These are phyloP conservation scores for Aspergillus conjunctus DNA, from an alignment of 495 filamentous ascomycete genomes.

Conservation along the genomic window DNA sequence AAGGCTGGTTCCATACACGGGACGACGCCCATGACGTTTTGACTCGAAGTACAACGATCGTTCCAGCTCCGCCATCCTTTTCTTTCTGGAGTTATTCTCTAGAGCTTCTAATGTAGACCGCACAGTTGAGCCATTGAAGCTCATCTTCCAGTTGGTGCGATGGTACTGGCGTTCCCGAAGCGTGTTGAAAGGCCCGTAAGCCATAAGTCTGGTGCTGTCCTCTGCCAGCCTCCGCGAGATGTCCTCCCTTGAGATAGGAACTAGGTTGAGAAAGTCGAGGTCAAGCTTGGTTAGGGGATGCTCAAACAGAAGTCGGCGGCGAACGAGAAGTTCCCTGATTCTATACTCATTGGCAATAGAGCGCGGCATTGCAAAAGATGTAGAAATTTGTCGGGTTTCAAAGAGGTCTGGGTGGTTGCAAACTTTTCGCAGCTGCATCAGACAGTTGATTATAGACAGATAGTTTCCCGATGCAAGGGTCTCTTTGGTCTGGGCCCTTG, in stretches of 20 bases:
- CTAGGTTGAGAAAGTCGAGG: slow-evolving; percentile 78
- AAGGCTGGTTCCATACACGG: slow-evolving; percentile 76
- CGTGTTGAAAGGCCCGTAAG: slow-evolving; percentile 60
- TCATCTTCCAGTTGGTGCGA: slow-evolving; percentile 61
- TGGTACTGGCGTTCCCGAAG: slow-evolving; percentile 64
- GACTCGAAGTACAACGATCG: slow-evolving; percentile 80
- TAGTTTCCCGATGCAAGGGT: slow-evolving; percentile 95
- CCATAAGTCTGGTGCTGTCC: slow-evolving; percentile 63
- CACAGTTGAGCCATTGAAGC: slow-evolving; percentile 63
- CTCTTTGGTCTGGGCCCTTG: slow-evolving; percentile 84
- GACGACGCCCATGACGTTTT: slow-evolving; percentile 75
- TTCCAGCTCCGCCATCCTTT: slow-evolving; percentile 76
- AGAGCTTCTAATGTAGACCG: slow-evolving; percentile 70
- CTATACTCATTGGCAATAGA: slow-evolving; percentile 80
- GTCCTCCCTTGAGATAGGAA: slow-evolving; percentile 71
- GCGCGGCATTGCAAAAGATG: slow-evolving; percentile 88
- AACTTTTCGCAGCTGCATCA: slow-evolving; percentile 97
- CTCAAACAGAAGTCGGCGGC: slow-evolving; percentile 64
- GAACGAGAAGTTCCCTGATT: slow-evolving; percentile 71
- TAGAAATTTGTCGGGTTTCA: slow-evolving; percentile 96
- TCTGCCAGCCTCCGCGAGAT: slow-evolving; percentile 63
- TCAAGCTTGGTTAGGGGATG: slow-evolving; percentile 68
- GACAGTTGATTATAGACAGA: slow-evolving; percentile 94
- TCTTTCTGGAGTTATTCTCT: slow-evolving; percentile 69
- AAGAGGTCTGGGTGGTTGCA: slow-evolving; percentile 99